A percentile compares a stretch with the other conserved stretches of the same genome.
Conservation (phyloP, 163 green algal genomes). For the Chloromonas sp. region DNA sequence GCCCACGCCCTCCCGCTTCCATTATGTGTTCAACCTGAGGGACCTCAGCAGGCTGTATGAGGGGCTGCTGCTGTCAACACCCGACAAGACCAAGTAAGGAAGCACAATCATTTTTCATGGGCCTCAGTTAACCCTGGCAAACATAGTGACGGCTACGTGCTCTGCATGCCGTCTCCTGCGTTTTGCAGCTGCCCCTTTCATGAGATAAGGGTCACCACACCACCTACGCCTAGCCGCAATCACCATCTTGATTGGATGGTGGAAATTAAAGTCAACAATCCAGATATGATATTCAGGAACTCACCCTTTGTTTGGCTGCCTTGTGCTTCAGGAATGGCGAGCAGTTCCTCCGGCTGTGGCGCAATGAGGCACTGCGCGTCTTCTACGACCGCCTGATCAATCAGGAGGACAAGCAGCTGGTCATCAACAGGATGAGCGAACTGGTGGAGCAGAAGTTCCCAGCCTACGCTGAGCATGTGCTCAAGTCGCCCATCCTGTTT, state of each 20-base stretch:
- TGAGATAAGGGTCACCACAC: too few species aligned
- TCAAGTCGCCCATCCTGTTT: slow-evolving; percentile 64
- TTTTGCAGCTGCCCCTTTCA: too few species aligned
- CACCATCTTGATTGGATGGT: too few species aligned
- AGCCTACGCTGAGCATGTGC: slow-evolving; percentile 28
- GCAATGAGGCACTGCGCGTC: slow-evolving; percentile 70
- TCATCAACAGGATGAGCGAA: slow-evolving; percentile 49
- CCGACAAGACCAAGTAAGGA: slow-evolving; percentile 17
- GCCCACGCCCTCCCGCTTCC: slow-evolving; percentile 76
- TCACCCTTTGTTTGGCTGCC: too few species aligned
- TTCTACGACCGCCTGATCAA: slow-evolving; percentile 81
- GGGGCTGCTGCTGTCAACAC: slow-evolving; percentile 55
- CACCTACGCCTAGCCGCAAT: too few species aligned
- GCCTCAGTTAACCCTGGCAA: too few species aligned
- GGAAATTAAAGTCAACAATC: too few species aligned
- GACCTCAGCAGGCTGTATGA: slow-evolving; percentile 62
- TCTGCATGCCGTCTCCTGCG: too few species aligned
- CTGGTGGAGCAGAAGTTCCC: slow-evolving; percentile 49
- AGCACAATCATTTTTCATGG: too few species aligned
- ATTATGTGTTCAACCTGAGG: slow-evolving; percentile 89
- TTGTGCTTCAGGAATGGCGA: slow-evolving; percentile 30
- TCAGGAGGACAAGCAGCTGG: slow-evolving; percentile 59
- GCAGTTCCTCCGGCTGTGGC: slow-evolving; percentile 68
- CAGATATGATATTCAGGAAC: too few species aligned
- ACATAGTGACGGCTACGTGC: too few species aligned